Base-by-base conservation (phyloP, 345 rosid genomes). In the Bruguiera sexangula region DNA sequence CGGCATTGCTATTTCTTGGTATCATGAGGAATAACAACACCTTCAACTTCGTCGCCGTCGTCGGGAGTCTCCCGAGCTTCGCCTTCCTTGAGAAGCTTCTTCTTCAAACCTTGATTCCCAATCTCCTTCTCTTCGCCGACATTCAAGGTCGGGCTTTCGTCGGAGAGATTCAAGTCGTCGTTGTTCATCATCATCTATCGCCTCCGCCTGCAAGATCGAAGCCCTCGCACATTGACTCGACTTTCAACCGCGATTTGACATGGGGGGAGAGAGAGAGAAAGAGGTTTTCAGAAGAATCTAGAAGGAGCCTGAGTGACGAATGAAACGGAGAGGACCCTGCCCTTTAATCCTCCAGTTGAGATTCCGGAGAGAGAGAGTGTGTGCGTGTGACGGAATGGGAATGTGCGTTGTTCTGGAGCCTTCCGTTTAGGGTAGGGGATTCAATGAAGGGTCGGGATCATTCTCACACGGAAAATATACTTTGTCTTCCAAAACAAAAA, bases 1-100 rank as follows among this genome's bases (percentile, higher is more conserved):
- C 32, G 32, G 0, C 32, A 31, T 31, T 31, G 32, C 32, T 31
- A 31, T 31, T 31, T 31, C 32, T 31, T 3, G 32, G 32, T 3
- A 31, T 31, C 32, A 31, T 31, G 5, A 31, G 32, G 26, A 7
- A 60, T 5, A 27, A 27, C 29, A 58, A 7, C 65, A 90, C 96
- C 96, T 90, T 90, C 94, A 63, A 90, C 96, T 79, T 90, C 96
- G 60, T 90, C 96, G 62, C 92, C 96, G 59, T 62, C 79, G 1
- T 85, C 86, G 64, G 96, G 96, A 51, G 85, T 88, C 0, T 87
- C 92, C 82, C 82, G 88, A 8, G 80, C 89, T 70, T 84, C 84
- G 24, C 92, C 96, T 83, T 83, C 90, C 77, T 87, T 85, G 18
- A 91, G 30, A 62, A 91, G 96, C 82, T 88, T 91, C 86, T 90